Conservation (phyloP, 2,329 filamentous ascomycete species). For the Cercospora citrullina region DNA sequence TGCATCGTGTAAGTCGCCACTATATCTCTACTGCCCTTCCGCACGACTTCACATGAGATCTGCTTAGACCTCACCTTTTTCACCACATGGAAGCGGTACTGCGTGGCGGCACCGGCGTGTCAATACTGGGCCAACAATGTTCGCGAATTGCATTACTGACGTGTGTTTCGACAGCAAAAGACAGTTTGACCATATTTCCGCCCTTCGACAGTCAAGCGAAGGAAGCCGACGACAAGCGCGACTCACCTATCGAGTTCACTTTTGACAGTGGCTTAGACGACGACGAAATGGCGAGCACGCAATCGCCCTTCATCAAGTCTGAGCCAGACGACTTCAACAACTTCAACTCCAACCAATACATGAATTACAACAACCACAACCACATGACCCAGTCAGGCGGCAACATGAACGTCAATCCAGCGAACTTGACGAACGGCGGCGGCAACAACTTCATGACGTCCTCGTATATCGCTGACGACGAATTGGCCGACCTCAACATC, state of each 20-base stretch:
- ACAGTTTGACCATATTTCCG: constrained; percentile 38
- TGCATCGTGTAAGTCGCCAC: constrained; percentile 34
- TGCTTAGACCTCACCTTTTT: neutral
- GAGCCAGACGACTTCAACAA: constrained; percentile 62
- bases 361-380: constrained; percentile 33
- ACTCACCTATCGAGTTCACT: constrained; percentile 39
- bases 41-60: neutral
- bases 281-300: constrained; percentile 55
- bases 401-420: constrained; percentile 72
- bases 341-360: constrained; percentile 50
- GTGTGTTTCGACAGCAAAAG: constrained; percentile 22
- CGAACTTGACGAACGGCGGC: constrained; percentile 74
- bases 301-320: constrained; percentile 63
- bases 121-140: constrained; percentile 14
- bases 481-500: constrained; percentile 70
- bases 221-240: constrained; percentile 34
- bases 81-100: neutral
- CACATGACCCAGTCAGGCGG: constrained; percentile 41
- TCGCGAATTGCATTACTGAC: constrained; percentile 22
- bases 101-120: constrained; percentile 6
- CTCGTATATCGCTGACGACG: constrained; percentile 85
- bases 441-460: constrained; percentile 45
- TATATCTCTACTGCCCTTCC: constrained; percentile 22
- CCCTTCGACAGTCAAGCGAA: constrained; percentile 36
- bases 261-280: constrained; percentile 35